phyloP scores from a whole-genome alignment of 2,329 filamentous ascomycete genomes.

The Ophiocordyceps camponoti-floridani region DNA sequence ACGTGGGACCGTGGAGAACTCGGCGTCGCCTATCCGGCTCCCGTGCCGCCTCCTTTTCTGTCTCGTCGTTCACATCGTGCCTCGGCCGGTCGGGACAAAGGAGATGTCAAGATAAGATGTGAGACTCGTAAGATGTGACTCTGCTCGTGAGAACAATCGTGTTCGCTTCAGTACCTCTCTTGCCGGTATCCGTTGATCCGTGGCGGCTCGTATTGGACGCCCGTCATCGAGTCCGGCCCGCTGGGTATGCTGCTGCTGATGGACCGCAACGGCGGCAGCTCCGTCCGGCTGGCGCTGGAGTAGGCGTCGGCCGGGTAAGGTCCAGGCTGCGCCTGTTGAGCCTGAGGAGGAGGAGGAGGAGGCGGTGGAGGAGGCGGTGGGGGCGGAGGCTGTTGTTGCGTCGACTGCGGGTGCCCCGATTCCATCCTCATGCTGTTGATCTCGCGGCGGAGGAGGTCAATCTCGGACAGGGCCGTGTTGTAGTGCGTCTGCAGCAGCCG shows the following conservation, averaged over 20 bases:
- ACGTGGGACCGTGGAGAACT: too few species aligned
- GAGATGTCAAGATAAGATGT: not conserved
- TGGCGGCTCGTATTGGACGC: constrained; percentile 41
- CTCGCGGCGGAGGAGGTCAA: constrained; percentile 30
- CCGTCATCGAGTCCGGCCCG: constrained; percentile 44
- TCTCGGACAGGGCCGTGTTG: constrained; percentile 21
- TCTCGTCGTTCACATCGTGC: constrained; percentile 6
- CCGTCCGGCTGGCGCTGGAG: constrained; percentile 19
- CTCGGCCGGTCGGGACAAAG: constrained; percentile 1
- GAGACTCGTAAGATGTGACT: not conserved
- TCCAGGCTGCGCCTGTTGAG: constrained; percentile 1
- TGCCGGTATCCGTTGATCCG: constrained; percentile 27
- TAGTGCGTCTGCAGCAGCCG: constrained; percentile 27
- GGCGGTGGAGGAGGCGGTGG: constrained; percentile 6
- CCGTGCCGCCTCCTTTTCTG: not conserved
- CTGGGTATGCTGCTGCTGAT: constrained; percentile 24
- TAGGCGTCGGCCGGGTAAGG: constrained; percentile 11
- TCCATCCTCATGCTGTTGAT: constrained; percentile 28
- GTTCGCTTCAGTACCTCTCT: constrained; percentile 19
- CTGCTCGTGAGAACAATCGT: too few species aligned
- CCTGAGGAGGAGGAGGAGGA: too few species aligned
- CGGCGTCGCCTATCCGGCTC: not conserved
- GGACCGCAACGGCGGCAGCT: constrained; percentile 39
- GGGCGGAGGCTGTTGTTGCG: constrained; percentile 7
- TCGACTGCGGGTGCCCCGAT: constrained; percentile 10